Evolutionary conservation across 768 basidiomycete species (phyloP).

Genomic region (Hygrocybe punicea): DNA sequence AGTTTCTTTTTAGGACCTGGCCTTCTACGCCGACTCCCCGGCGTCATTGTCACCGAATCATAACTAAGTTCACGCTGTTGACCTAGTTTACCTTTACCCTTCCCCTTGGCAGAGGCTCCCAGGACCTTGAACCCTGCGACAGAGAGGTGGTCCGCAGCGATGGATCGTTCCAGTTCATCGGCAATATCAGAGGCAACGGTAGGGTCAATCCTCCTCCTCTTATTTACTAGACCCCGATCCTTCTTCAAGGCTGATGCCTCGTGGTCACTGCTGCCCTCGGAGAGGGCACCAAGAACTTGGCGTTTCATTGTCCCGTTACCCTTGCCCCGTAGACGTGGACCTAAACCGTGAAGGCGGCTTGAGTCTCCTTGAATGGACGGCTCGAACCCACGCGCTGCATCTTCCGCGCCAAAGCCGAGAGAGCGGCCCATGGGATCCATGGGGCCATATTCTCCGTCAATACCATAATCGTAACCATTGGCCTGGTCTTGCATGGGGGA

Average conservation of each 20-base stretch:
- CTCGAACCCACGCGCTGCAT: conserved; percentile 56
- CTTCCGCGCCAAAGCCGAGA: conserved; percentile 44
- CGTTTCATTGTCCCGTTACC: conserved; percentile 51
- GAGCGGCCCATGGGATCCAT: conserved; percentile 13
- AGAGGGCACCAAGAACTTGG: conserved; percentile 44
- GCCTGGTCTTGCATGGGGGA: conserved; percentile 8
- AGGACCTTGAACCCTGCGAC: conserved; percentile 30
- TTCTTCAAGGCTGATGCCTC: conserved; percentile 42
- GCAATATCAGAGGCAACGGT: conserved; percentile 31
- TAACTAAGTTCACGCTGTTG: conserved; percentile 52
- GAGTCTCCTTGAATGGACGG: conserved; percentile 49
- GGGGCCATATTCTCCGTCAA: conserved; percentile 30
- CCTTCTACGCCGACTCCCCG: conserved; percentile 55
- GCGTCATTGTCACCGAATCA: conserved; percentile 54
- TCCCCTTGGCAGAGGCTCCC: conserved; percentile 43
- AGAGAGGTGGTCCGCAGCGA: conserved; percentile 38
- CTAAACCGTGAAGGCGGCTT: conserved; percentile 18
- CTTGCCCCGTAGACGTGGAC: conserved; percentile 31
- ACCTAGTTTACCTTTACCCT: conserved; percentile 49
- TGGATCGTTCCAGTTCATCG: conserved; percentile 50
- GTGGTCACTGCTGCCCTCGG: conserved; percentile 58
- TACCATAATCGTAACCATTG: conserved; percentile 34
- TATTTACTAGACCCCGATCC: conserved; percentile 46
- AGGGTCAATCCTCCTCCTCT: conserved; percentile 61
- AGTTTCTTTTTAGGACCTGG: conserved; percentile 54